Base-by-base conservation (phyloP, 345 rosid genomes). In the Gossypioides kirkii region DNA sequence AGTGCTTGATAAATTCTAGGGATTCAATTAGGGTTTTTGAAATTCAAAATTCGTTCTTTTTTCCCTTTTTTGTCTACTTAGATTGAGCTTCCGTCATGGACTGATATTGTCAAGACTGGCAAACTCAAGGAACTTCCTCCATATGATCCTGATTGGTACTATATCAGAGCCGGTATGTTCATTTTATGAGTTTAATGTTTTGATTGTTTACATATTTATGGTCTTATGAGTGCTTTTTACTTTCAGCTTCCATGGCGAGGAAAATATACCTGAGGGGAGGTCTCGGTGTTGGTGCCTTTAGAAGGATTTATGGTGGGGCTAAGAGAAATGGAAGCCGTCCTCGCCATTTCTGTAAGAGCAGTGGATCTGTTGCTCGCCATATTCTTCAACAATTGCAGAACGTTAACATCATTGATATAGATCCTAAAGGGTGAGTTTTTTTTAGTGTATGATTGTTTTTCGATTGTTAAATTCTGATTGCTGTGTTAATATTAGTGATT, bases 21-120 rank as follows among this genome's bases (percentile, higher is more conserved):
- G 2, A 55, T 55, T 4, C 60, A 55, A 55, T 55, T 46, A 9
- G 22, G 60, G 60, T 25, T 55, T 20, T 55, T 10, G 11, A 22
- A 55, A 55, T 55, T 55, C 14, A 55, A 22, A 4, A 55, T 20
- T 3, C 22, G 6, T 55, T 20, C 0, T 9, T 54, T 54, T 20
- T 12, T 16, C 8, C 20, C 10, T 54, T 54, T 17, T 54, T 0
- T 54, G 10, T 54, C 59, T 54, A 25, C 14, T 55, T 55, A 55
- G 60, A 55, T 55, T 9, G 60, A 55, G 60, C 60, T 55, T 55
- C 60, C 60, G 20, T 55, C 60, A 55, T 55, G 60, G 60, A 55
- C 60, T 55, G 60, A 55, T 55, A 55, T 55, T 55, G 60, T 55
- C 28, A 55, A 55, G 60, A 55, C 60, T 2, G 60, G 60, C 4